Conservation (phyloP, 768 basidiomycete species). For the Naganishia randhawae region DNA sequence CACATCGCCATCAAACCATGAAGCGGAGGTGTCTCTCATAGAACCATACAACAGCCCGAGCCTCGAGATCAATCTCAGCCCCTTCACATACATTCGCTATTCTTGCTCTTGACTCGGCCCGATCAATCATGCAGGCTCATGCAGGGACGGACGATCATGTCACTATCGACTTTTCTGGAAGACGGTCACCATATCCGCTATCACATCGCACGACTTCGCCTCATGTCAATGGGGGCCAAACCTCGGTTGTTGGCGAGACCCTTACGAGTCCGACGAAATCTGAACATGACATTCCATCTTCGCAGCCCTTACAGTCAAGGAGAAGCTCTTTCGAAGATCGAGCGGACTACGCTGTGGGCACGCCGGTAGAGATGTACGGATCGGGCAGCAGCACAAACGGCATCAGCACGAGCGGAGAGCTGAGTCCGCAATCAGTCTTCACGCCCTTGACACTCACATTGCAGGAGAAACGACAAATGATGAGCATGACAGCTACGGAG, state of each 20-base stretch:
- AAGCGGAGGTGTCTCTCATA: background rate
- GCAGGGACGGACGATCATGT: slow-evolving; percentile 4
- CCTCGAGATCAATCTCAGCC: background rate
- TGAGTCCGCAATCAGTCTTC: slow-evolving; percentile 1
- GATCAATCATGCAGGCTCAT: background rate
- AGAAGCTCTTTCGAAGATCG: background rate
- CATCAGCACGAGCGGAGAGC: background rate
- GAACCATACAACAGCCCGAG: background rate
- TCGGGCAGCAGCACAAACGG: background rate
- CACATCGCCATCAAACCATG: background rate
- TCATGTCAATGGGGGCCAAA: background rate
- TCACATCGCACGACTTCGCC: background rate
- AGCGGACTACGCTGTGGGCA: background rate
- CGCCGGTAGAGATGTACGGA: slow-evolving; percentile 8
- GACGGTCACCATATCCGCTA: slow-evolving; percentile 14
- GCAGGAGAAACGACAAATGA: slow-evolving; percentile 11
- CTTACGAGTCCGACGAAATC: background rate
- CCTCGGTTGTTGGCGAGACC: background rate
- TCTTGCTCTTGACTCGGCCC: background rate
- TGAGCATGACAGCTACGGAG: slow-evolving; percentile 1
- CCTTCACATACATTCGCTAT: background rate
- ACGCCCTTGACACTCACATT: slow-evolving; percentile 8
- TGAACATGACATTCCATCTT: background rate
- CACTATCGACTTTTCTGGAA: slow-evolving; percentile 9
- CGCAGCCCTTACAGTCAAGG: background rate